Evolutionary conservation across 2,329 filamentous ascomycete species (phyloP).

Genomic region (Pseudocercospora ulei): DNA sequence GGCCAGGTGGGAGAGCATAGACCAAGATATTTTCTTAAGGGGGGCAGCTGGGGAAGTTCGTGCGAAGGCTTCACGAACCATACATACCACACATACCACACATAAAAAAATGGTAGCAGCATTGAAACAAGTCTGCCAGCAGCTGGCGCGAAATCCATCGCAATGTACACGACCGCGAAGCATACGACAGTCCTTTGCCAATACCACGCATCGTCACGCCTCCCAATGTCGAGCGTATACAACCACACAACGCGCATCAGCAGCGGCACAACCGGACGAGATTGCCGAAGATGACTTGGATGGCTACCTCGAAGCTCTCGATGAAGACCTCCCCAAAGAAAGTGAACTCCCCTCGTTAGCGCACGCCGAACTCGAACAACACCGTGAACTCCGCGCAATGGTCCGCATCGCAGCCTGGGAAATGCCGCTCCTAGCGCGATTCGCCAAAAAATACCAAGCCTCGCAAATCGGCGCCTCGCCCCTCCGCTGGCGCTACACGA

Average conservation of each 20-base stretch:
- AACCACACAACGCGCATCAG: conserved; percentile 10
- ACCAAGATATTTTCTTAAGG: conserved; percentile 11
- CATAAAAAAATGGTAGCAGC: conserved; percentile 31
- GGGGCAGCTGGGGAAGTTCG: conserved; percentile 16
- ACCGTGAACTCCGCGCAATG: conserved; percentile 81
- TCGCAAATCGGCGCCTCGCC: conserved; percentile 54
- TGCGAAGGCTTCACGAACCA: background rate
- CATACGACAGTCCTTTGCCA: conserved; percentile 2
- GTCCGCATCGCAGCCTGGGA: conserved; percentile 85
- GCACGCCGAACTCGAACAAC: conserved; percentile 77
- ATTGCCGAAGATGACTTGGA: conserved; percentile 14
- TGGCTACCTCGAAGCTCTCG: conserved; percentile 13
- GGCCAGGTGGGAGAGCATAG: conserved; percentile 15
- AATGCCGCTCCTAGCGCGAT: conserved; percentile 74
- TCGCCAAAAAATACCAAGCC: conserved; percentile 68
- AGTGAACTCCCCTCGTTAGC: conserved; percentile 72
- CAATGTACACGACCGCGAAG: conserved; percentile 12
- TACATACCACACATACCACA: conserved; percentile 16
- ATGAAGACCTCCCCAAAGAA: conserved; percentile 49
- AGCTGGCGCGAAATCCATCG: conserved; percentile 20
- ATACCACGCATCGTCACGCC: conserved; percentile 14
- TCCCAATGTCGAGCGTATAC: conserved; percentile 14
- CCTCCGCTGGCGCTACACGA: conserved; percentile 91
- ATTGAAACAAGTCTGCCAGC: conserved; percentile 28
- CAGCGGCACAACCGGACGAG: conserved; percentile 9